These are phyloP conservation scores for Penicillium ochrochloron DNA, from an alignment of 495 filamentous ascomycete genomes.

Conservation along the genomic window DNA sequence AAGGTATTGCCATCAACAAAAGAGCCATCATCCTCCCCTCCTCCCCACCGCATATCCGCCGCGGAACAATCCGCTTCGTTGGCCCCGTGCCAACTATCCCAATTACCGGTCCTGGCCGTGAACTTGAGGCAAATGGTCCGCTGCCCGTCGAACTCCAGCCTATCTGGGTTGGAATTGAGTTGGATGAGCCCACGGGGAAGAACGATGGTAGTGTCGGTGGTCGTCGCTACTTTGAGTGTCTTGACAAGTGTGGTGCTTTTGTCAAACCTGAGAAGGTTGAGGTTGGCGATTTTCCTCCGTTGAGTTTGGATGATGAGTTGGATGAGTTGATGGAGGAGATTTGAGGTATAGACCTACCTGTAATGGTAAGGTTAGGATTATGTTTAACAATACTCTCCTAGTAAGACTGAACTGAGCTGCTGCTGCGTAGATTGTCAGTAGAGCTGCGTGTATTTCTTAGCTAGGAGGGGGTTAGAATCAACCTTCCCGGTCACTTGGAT, in stretches of 20 bases:
- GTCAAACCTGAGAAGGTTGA: slow-evolving; percentile 89
- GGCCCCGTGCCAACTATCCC: slow-evolving; percentile 85
- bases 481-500: too few species aligned
- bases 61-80: slow-evolving; percentile 83
- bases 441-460: too few species aligned
- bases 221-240: slow-evolving; percentile 74
- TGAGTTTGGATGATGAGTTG: slow-evolving; percentile 57
- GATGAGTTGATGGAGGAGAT: slow-evolving; percentile 91
- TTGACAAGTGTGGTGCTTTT: slow-evolving; percentile 78
- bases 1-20: slow-evolving; percentile 41
- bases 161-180: slow-evolving; percentile 82
- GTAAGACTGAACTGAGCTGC: neutral
- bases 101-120: slow-evolving; percentile 44
- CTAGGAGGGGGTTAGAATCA: too few species aligned
- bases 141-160: slow-evolving; percentile 49
- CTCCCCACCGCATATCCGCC: slow-evolving; percentile 62
- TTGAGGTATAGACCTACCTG: slow-evolving; percentile 34
- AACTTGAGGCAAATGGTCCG: slow-evolving; percentile 25
- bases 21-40: slow-evolving; percentile 51
- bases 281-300: slow-evolving; percentile 79
- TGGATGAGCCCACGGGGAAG: slow-evolving; percentile 87
- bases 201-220: slow-evolving; percentile 87
- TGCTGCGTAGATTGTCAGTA: neutral
- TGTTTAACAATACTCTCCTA: neutral
- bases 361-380: neutral